phyloP scores from a whole-genome alignment of 805 yeast species.

The Saccharomycopsis vini region DNA sequence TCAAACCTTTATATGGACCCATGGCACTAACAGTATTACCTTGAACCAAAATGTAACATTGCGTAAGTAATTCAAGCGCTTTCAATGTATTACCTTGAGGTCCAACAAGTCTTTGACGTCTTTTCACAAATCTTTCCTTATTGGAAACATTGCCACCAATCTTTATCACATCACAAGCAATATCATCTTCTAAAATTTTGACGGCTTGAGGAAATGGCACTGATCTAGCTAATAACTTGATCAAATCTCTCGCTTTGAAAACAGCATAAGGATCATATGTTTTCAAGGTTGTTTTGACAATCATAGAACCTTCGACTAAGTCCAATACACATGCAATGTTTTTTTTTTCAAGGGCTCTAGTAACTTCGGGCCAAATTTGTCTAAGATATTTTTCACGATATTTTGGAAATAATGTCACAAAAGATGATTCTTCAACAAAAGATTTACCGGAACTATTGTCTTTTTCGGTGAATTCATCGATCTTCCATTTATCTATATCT shows the following conservation, averaged over 20 bases:
- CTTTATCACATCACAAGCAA: conserved; percentile 93
- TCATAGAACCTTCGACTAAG: conserved; percentile 94
- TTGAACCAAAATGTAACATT: conserved; percentile 91
- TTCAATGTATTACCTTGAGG: conserved; percentile 95
- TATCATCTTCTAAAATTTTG: conserved; percentile 81
- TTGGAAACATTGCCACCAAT: conserved; percentile 83
- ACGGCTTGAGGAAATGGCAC: conserved; percentile 97
- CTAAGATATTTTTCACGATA: conserved; percentile 87
- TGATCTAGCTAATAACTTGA: conserved; percentile 86
- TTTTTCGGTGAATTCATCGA: conserved; percentile 81
- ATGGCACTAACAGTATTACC: conserved; percentile 95
- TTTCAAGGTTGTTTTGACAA: conserved; percentile 90
- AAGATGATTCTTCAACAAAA: conserved; percentile 92
- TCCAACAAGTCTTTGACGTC: conserved; percentile 93
- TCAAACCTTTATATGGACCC: conserved; percentile 93
- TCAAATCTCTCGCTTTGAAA: conserved; percentile 88
- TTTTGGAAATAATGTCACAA: conserved; percentile 92
- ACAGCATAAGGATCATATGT: conserved; percentile 93
- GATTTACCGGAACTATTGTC: conserved; percentile 82
- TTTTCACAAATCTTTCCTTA: conserved; percentile 87
- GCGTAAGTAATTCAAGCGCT: conserved; percentile 90
- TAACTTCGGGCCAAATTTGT: conserved; percentile 89
- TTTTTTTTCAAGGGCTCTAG: conserved; percentile 62
- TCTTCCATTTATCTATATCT: conserved; percentile 87
- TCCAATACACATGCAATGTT: conserved; percentile 79